Percentiles rank a stretch among this genome's conserved stretches.
Conservation (phyloP, 306 rosid species). For the Oemleria cerasiformis region DNA sequence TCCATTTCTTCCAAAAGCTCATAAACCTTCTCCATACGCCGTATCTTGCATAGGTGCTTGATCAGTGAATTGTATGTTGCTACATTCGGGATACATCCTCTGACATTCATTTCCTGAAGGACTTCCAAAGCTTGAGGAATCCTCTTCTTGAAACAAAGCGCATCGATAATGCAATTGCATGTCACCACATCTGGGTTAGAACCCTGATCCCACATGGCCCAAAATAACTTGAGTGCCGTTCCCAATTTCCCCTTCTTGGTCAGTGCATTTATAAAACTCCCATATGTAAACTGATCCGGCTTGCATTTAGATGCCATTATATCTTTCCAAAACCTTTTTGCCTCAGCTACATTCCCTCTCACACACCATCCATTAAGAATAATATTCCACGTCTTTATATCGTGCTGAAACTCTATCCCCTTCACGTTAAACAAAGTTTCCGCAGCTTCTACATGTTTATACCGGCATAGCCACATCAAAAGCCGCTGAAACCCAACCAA, state of each 20-base stretch:
- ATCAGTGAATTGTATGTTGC: slow-evolving; percentile 67
- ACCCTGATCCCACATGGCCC: slow-evolving; percentile 61
- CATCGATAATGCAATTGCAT: slow-evolving; percentile 68
- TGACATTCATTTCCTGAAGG: slow-evolving; percentile 47
- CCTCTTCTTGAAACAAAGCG: slow-evolving; percentile 90
- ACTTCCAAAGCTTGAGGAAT: slow-evolving; percentile 66
- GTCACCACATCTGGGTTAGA: slow-evolving; percentile 57
- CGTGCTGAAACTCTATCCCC: slow-evolving; percentile 34
- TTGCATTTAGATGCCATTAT: slow-evolving; percentile 50
- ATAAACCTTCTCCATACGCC: slow-evolving; percentile 54
- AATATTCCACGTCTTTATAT: slow-evolving; percentile 69
- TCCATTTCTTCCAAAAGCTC: slow-evolving; percentile 70
- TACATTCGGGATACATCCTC: slow-evolving; percentile 49
- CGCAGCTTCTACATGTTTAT: slow-evolving; percentile 70
- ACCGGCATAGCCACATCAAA: slow-evolving; percentile 69
- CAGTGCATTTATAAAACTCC: slow-evolving; percentile 62
- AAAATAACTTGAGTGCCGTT: slow-evolving; percentile 53
- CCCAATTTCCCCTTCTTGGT: slow-evolving; percentile 76
- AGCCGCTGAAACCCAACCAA: slow-evolving; percentile 49
- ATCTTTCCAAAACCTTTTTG: slow-evolving; percentile 75
- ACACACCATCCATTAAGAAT: slow-evolving; percentile 86
- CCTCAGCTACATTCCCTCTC: slow-evolving; percentile 59
- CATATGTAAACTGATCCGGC: slow-evolving; percentile 63
- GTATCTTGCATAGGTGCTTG: slow-evolving; percentile 61
- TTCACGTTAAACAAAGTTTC: slow-evolving; percentile 60